Base-by-base conservation (phyloP, 768 basidiomycete species). In the Rhodotorula toruloides region DNA sequence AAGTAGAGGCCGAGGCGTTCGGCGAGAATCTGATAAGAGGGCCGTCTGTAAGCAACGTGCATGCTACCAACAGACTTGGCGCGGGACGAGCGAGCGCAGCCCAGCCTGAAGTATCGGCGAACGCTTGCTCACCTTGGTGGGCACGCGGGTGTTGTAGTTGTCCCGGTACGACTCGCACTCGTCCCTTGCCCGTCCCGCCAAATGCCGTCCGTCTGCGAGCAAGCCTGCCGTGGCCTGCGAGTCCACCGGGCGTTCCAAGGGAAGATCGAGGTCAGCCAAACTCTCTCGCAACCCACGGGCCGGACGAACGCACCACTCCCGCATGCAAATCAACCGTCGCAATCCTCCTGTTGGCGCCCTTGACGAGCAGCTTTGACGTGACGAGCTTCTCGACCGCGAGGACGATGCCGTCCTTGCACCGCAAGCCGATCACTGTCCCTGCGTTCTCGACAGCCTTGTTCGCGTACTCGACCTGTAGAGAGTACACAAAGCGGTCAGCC, bases 401-500 rank as follows among this genome's bases (percentile, higher is more conserved):
- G 32, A 99, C 85, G 65, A 99, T 80, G 29, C 96, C 96, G 76
- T 94, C 91, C 79, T 91, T 93, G 74, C 91, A 89, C 77, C 90
- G 85, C 49, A 99, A 81, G 40, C 93, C 96, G 72, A 99, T 93
- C n/a, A 88, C 91, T 63, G 96, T 97, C 89, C 96, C 96, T 46
- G 94, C 91, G 80, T 96, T 94, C 80, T 99, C 96, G 68, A 98
- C 96, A 19, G 96, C 94, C 79, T 99, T 98, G 80, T 86, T 88
- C 60, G 96, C 96, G 75, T 98, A 98, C 80, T 98, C 94, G 77
- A 98, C 88, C 91, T 94, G 72, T 25, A 11, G 13, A 1, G 10
- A 7, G 29, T 2, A 4, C 21, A 22, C 10, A 17, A 21, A 25
- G 22, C 3, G 5, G 55, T 49, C 48, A 59, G 47, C 32, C 22